Conservation (phyloP, 73 alveolate species). For the Effrenium voratum region DNA sequence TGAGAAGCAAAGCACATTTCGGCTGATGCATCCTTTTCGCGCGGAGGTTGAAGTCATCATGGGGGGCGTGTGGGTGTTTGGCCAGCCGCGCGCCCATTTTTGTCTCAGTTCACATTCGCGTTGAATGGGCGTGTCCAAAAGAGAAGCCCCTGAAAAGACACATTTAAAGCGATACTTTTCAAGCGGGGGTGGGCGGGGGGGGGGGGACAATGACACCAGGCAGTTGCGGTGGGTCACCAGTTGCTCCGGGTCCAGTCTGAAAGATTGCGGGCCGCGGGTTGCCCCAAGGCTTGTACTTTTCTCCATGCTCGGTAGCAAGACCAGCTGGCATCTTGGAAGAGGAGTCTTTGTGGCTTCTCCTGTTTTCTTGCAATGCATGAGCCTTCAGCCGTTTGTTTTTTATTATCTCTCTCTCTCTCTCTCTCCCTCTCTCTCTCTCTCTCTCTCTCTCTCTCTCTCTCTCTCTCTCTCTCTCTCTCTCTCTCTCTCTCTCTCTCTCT, state of each 20-base stretch:
- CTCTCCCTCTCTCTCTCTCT: too few species aligned
- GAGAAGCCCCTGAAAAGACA: too few species aligned
- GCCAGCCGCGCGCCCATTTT: background rate
- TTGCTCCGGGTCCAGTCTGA: background rate
- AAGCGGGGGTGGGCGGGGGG: background rate
- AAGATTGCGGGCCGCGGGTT: background rate
- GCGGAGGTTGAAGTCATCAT: constrained; percentile 38
- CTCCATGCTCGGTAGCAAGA: constrained; percentile 79
- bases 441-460: too few species aligned
- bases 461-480: too few species aligned
- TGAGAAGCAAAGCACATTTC: too few species aligned
- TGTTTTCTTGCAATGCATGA: background rate
- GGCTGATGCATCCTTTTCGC: too few species aligned
- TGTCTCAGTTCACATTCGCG: background rate
- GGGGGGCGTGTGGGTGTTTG: constrained; percentile 79
- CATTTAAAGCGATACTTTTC: too few species aligned
- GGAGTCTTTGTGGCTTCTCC: background rate
- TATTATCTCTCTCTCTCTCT: too few species aligned
- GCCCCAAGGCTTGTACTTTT: constrained; percentile 25
- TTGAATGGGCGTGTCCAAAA: too few species aligned
- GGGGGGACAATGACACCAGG: background rate
- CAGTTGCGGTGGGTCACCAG: background rate
- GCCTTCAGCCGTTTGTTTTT: too few species aligned
- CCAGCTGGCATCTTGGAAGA: background rate
- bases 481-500: too few species aligned